Base-by-base conservation (phyloP, 768 basidiomycete species). In the Amanita rimosa region DNA sequence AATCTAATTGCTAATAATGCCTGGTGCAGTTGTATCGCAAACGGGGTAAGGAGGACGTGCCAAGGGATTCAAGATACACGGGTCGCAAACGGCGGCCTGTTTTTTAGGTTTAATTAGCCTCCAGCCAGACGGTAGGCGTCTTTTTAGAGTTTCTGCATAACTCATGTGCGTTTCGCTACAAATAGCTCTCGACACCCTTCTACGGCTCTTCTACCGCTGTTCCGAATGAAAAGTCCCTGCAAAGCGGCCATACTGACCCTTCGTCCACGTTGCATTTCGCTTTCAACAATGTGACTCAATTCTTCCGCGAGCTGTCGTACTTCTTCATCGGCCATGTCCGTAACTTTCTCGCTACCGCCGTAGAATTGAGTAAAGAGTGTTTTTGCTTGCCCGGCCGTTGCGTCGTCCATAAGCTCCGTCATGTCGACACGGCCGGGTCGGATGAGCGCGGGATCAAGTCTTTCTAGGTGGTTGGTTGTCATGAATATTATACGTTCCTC, bases 401-500 rank as follows among this genome's bases (percentile, higher is more conserved):
- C 90, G 57, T 99, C 89, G 63, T 85, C 92, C 43, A 99, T 76
- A 33, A 86, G 66, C 55, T 88, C 78, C 22, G 79, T 74, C 40
- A 97, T 63, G 63, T 99, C 96, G 37, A 99, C 94, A 8, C 96
- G 79, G 14, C 96, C 96, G 0, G 96, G 95, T 44, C 96, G 82
- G 59, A 98, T 90, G 40, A 99, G 78, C 0, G 95, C 96, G 5
- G 91, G 85, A 65, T 99, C 96, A 31, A 99, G 78, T 53, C 73
- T 75, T 52, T 87, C 81, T 47, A 88, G 62, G 57, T 98, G 96
- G 64, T 99, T 99, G n/a, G 96, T 98, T 0, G 96, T 99, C 83
- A 99, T 88, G 67, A 99, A 99, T 31, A 99, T 79, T 60, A 99
- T 84, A n/a, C 96, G 83, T 58, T 96, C 93, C 67, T 97, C 94